Evolutionary conservation across 139 green algal genomes (phyloP).

Genomic region (Astrephomene gubernaculifera): DNA sequence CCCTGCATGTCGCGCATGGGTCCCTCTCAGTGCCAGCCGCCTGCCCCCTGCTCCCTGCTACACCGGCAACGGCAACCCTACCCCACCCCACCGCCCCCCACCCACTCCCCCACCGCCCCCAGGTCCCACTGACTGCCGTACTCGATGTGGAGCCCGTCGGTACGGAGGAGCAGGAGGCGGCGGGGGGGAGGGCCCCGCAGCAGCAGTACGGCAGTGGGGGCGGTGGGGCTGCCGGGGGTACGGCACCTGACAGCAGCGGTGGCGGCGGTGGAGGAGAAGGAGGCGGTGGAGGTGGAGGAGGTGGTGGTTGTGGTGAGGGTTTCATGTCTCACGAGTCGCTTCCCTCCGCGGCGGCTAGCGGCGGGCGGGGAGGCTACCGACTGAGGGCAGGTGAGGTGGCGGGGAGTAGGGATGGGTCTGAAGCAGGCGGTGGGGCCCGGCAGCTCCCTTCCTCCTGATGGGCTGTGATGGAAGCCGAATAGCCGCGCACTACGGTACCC

Average conservation of each 20-base stretch:
- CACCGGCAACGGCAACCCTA: too few relatives aligned
- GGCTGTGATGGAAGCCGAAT: background rate
- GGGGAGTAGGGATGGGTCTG: background rate
- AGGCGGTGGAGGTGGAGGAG: background rate
- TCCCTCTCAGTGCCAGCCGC: background rate
- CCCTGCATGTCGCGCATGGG: background rate
- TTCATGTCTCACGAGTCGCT: constrained; percentile 60
- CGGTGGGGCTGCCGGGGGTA: too few relatives aligned
- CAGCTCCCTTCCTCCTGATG: background rate
- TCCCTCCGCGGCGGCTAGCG: background rate
- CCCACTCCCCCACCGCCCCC: background rate
- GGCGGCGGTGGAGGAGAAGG: background rate
- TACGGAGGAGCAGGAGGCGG: too few relatives aligned
- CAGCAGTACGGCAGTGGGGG: too few relatives aligned
- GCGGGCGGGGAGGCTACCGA: background rate
- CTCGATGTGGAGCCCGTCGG: constrained; percentile 50
- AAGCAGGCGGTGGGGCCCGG: background rate
- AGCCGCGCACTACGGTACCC: background rate
- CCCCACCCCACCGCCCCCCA: background rate
- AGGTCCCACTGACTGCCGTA: constrained; percentile 38
- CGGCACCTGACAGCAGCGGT: background rate
- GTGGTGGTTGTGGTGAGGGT: background rate
- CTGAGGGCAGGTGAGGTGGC: background rate
- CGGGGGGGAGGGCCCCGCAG: too few relatives aligned
- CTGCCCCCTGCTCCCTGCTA: background rate